Evolutionary conservation across 768 basidiomycete species (phyloP).

Genomic region (Termitomyces sp.): DNA sequence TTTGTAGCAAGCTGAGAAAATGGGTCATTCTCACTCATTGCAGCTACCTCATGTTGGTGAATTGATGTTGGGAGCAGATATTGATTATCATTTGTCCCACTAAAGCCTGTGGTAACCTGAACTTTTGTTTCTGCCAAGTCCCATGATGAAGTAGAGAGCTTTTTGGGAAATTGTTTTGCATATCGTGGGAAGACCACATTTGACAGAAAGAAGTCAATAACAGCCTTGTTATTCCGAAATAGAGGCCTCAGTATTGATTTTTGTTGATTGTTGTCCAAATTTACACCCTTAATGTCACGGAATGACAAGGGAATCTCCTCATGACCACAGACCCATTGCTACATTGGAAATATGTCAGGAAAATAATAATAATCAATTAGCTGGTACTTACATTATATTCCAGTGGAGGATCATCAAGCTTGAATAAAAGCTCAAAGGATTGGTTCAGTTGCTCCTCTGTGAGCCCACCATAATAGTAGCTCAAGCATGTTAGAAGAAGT

Average conservation of each 20-base stretch:
- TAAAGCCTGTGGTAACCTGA: not conserved
- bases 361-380: not conserved
- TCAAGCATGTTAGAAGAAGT: not conserved
- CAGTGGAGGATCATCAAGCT: not conserved
- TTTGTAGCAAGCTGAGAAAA: not conserved
- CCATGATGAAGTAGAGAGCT: not conserved
- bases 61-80: not conserved
- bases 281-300: constrained; percentile 31
- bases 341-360: not conserved
- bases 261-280: constrained; percentile 32
- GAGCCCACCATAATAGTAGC: not conserved
- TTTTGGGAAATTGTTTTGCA: not conserved
- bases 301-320: constrained; percentile 23
- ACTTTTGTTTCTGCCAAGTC: not conserved
- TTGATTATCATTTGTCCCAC: not conserved
- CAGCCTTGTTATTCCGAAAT: constrained; percentile 29
- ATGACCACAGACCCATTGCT: constrained; percentile 3
- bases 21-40: not conserved
- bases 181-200: not conserved
- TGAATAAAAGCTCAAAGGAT: not conserved
- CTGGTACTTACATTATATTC: not conserved
- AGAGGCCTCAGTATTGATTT: constrained; percentile 21
- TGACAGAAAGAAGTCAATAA: constrained; percentile 22
- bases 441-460: not conserved
- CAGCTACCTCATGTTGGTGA: not conserved